Base-by-base conservation (phyloP, 495 filamentous ascomycete species). In the Aspergillus funiculosus region DNA sequence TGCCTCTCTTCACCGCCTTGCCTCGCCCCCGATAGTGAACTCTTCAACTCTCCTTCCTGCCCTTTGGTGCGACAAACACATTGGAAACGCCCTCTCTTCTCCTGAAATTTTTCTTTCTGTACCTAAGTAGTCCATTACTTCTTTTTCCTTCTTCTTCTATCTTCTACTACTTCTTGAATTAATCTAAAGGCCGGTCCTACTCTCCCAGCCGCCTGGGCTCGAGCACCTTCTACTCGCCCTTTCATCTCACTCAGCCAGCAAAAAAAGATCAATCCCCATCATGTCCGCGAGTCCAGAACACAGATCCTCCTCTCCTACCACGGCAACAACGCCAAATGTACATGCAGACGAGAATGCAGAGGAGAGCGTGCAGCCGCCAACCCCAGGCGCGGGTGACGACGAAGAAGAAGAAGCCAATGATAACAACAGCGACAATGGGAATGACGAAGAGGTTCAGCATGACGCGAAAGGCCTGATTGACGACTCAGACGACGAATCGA, bases 401-500 rank as follows among this genome's bases (percentile, higher is more conserved):
- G 31, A 48, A 2, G 45, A 58, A n/a, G 51, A 51, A 6, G 49
- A 48, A 34, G 31, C 43, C 32, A 36, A 32, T n/a, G 41, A 24
- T 26, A 37, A 46, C n/a, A 40, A 46, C 13, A 41, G 45, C 25
- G 37, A 28, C 9, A 37, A 51, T 17, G 52, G 25, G 10, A 36
- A 53, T 9, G 50, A 53, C 1, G 48, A 43, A 19, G 41, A 46
- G 1, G 46, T 56, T 4, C 36, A 51, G 25, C 10, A 27, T 6
- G 21, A 39, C 8, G 56, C 58, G 10, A 53, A 60, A 6, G 57
- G 54, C 29, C 53, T 43, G 7, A 62, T 66, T n/a, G 72, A 61
- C 15, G 71, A 64, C n/a, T 85, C 83, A 1, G 88, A 90, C 53
- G 79, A 85, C 49, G 87, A 91, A 24, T 88, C 86, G n/a, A 78